Evolutionary conservation across 345 rosid species (phyloP).

Genomic region (Salix viminalis): DNA sequence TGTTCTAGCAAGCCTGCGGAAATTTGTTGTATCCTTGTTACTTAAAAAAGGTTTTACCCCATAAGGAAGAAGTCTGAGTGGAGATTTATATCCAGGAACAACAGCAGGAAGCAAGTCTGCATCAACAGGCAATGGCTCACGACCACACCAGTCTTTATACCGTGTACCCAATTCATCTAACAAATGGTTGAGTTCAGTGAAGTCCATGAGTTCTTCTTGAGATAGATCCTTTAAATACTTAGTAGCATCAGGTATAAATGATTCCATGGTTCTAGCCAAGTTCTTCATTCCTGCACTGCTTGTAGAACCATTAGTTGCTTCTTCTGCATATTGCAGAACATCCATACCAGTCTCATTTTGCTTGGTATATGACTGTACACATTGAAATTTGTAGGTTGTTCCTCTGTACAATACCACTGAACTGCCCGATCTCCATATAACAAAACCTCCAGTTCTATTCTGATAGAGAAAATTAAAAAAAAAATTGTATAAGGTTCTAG

Average conservation of each 20-base stretch:
- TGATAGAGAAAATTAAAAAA: slow-evolving; percentile 32
- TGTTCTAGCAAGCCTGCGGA: slow-evolving; percentile 67
- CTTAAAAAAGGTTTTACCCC: slow-evolving; percentile 56
- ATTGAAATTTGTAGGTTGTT: slow-evolving; percentile 60
- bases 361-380: slow-evolving; percentile 56
- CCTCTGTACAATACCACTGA: slow-evolving; percentile 86
- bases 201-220: slow-evolving; percentile 49
- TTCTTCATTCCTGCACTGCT: slow-evolving; percentile 15
- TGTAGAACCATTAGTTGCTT: slow-evolving; percentile 8
- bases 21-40: slow-evolving; percentile 53
- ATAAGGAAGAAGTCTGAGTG: slow-evolving; percentile 69
- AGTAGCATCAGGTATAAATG: slow-evolving; percentile 32
- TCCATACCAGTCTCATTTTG: slow-evolving; percentile 30
- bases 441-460: slow-evolving; percentile 83
- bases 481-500: slow-evolving; percentile 20
- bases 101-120: slow-evolving; percentile 80
- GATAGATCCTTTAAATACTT: slow-evolving; percentile 48
- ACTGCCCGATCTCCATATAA: slow-evolving; percentile 95
- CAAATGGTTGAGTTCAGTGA: slow-evolving; percentile 53
- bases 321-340: slow-evolving; percentile 7
- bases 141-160: slow-evolving; percentile 84
- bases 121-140: slow-evolving; percentile 88
- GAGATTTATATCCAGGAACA: slow-evolving; percentile 61
- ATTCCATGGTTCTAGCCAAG: slow-evolving; percentile 13
- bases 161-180: slow-evolving; percentile 84